Evolutionary conservation across 768 basidiomycete species (phyloP).

Genomic region (Hygrophorus pudorinus): DNA sequence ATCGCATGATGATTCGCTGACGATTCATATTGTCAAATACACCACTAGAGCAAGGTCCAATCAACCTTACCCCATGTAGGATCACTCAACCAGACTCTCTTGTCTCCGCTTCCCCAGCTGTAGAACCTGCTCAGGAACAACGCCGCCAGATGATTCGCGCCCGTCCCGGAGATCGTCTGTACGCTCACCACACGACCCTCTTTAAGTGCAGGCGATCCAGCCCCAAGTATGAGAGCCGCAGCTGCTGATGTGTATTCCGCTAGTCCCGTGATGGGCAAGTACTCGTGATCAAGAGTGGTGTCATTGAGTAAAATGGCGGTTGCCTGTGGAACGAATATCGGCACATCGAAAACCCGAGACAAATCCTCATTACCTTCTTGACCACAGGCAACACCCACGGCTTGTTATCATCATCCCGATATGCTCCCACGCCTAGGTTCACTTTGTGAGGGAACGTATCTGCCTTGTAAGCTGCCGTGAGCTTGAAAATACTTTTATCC

Average conservation of each 20-base stretch:
- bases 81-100: constrained; percentile 75
- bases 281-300: constrained; percentile 79
- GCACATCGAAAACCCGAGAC: neutral
- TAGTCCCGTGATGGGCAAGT: constrained; percentile 84
- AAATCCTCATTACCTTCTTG: constrained; percentile 49
- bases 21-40: neutral
- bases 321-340: constrained; percentile 39
- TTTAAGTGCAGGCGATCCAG: constrained; percentile 57
- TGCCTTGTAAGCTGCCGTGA: constrained; percentile 82
- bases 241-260: constrained; percentile 76
- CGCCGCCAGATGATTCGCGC: constrained; percentile 89
- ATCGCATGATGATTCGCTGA: constrained; percentile 87
- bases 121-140: constrained; percentile 83
- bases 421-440: constrained; percentile 90
- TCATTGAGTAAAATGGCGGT: constrained; percentile 60
- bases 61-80: constrained; percentile 85
- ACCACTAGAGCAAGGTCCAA: constrained; percentile 4
- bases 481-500: constrained; percentile 77
- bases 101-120: constrained; percentile 45
- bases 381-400: constrained; percentile 92
- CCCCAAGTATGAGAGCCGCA: constrained; percentile 71
- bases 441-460: constrained; percentile 70
- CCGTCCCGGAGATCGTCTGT: constrained; percentile 94
- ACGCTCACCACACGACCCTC: constrained; percentile 69
- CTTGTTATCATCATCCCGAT: constrained; percentile 79